These are phyloP conservation scores for Cladobotryum protrusum DNA, from an alignment of 2,329 filamentous ascomycete species.

Conservation along the genomic window DNA sequence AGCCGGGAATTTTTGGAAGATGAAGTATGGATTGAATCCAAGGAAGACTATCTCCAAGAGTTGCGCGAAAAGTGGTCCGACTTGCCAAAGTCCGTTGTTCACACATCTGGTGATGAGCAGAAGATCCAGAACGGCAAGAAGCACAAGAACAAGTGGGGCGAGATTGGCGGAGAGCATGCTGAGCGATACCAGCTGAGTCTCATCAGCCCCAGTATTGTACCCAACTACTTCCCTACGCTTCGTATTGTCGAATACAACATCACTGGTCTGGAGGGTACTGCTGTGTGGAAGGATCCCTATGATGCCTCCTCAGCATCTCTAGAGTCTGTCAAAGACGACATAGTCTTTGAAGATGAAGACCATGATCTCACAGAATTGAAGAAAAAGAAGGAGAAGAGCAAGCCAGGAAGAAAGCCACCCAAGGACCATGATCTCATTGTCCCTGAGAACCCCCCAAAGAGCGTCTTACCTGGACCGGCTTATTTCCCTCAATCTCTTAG, in stretches of 20 bases:
- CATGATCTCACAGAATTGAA: constrained; percentile 25
- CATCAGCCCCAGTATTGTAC: constrained; percentile 81
- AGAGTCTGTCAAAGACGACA: background rate
- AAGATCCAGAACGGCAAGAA: constrained; percentile 25
- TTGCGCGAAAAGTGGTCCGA: constrained; percentile 72
- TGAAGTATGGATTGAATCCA: constrained; percentile 58
- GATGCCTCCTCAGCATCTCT: constrained; percentile 2
- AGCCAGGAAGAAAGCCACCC: constrained; percentile 39
- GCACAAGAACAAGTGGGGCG: constrained; percentile 46
- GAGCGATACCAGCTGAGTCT: constrained; percentile 80
- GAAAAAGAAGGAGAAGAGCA: constrained; percentile 21
- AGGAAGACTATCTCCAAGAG: constrained; percentile 65
- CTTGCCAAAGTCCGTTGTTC: constrained; percentile 51
- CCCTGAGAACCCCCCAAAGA: constrained; percentile 67
- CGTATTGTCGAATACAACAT: constrained; percentile 90
- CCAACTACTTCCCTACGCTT: constrained; percentile 84
- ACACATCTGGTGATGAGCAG: constrained; percentile 14
- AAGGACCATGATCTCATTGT: constrained; percentile 56
- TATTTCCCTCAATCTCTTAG: constrained; percentile 82
- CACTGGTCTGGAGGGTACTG: constrained; percentile 58
- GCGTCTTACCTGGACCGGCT: constrained; percentile 73
- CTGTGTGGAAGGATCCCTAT: constrained; percentile 39
- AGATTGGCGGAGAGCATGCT: constrained; percentile 71
- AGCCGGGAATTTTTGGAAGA: constrained; percentile 33
- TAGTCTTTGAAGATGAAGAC: constrained; percentile 23